Percentiles rank a stretch among this genome's conserved stretches.
Conservation (phyloP, 1,284 basidiomycete genomes). For the Cystobasidium pallidum region DNA sequence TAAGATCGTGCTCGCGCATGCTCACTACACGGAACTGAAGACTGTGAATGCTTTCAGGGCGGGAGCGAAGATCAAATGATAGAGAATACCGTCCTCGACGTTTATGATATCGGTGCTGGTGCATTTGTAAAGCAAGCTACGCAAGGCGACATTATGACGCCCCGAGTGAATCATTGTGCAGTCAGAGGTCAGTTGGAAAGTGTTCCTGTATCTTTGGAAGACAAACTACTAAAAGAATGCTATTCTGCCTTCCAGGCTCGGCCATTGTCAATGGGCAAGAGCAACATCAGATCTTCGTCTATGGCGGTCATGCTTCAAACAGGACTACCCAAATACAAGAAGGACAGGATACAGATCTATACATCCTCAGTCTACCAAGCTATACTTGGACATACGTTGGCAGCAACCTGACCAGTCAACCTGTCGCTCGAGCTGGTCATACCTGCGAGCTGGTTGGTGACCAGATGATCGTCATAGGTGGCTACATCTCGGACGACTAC, state of each 20-base stretch:
- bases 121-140: constrained; percentile 52
- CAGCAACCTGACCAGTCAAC: constrained; percentile 47
- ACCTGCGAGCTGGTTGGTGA: constrained; percentile 50
- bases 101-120: constrained; percentile 50
- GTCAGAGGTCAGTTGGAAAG: constrained; percentile 44
- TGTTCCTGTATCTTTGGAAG: neutral
- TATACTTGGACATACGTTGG: constrained; percentile 51
- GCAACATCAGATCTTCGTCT: constrained; percentile 48
- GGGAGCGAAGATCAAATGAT: constrained; percentile 30
- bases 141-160: constrained; percentile 46
- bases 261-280: constrained; percentile 51
- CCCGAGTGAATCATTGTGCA: constrained; percentile 52
- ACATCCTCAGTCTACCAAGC: constrained; percentile 49
- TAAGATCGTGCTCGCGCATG: constrained; percentile 22
- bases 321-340: constrained; percentile 45
- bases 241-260: constrained; percentile 3
- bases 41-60: neutral
- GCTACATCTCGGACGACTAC: constrained; percentile 47
- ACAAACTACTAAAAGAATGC: no score
- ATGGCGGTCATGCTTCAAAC: constrained; percentile 52
- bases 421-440: constrained; percentile 51
- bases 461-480: constrained; percentile 52
- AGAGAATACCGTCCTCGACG: constrained; percentile 49
- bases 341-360: constrained; percentile 49
- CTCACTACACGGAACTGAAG: constrained; percentile 22